Evolutionary conservation across 805 yeast species (phyloP), one percentile per base, ranked within the genome.

Genomic region (Grigorovia jiainica): DNA sequence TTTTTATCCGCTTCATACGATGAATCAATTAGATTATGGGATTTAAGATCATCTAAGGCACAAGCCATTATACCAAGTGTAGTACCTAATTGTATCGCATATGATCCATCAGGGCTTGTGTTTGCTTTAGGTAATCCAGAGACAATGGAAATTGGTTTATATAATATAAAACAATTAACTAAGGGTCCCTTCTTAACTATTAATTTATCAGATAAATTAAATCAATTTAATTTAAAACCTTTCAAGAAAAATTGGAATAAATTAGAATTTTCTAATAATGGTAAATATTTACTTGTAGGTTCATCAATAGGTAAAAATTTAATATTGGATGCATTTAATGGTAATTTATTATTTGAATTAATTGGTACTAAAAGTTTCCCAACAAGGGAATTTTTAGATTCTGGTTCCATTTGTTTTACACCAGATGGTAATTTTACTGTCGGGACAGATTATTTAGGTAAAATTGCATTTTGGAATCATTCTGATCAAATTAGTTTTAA

Each of bases 21-120:
- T 58, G 73, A 80, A 41, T 78, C 95, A 0, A 83, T 87, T 1
- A 75, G 92, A 48, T 50, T 84, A 6, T 92, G 98, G 98, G 97
- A 92, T 62, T 58, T 83, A 20, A 67, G 90, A 49, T 68, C 82
- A 0, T 68, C 84, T 1, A 70, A 75, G 43, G 75, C 82, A 16
- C 79, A 75, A 44, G 92, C 94, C 0, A 63, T 72, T 4, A 55
- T 79, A 19, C 76, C 75, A 18, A 68, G 74, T 30, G 72, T 76
- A 13, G 68, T 71, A 11, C 78, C 84, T 8, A 63, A 72, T 4
- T 61, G 77, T 21, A 67, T 81, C 10, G 83, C 92, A 0, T 75
- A 78, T 50, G 97, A 90, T 62, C 92, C 96, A 1, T 75, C 83
- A 31, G 95, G 95, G 1, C 64, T 79, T 7, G 82, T 89, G 0